Evolutionary conservation across 495 filamentous ascomycete genomes (phyloP).

Genomic region (Rostrohypoxylon terebratum): DNA sequence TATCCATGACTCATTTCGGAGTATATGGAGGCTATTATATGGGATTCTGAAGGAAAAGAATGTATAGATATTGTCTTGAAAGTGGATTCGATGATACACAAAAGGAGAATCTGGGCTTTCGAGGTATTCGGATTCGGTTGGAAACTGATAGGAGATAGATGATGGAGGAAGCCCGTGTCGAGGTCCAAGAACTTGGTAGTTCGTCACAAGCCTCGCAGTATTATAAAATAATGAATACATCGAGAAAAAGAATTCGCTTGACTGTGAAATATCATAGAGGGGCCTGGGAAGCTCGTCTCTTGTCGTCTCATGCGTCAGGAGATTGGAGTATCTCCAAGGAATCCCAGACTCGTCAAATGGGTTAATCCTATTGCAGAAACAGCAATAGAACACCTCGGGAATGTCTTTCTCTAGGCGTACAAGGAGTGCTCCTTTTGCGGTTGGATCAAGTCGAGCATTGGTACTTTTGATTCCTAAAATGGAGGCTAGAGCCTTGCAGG

Average conservation of each 20-base stretch:
- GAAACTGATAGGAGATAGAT: neutral
- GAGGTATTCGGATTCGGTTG: neutral
- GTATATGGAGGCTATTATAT: neutral
- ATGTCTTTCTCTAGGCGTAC: slow-evolving; percentile 2
- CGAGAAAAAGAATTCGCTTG: neutral
- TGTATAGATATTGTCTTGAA: neutral
- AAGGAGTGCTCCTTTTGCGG: neutral
- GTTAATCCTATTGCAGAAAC: neutral
- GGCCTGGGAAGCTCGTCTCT: neutral
- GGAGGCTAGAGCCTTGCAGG: slow-evolving; percentile 5
- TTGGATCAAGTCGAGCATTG: neutral
- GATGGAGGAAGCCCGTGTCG: neutral
- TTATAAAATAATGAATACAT: neutral
- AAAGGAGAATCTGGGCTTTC: neutral
- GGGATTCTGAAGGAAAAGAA: neutral
- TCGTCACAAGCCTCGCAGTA: neutral
- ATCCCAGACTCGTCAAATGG: neutral
- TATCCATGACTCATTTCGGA: neutral
- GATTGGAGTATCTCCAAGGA: neutral
- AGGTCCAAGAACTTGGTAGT: neutral
- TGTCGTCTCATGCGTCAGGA: neutral
- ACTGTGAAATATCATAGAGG: too few relatives aligned
- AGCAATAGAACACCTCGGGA: neutral
- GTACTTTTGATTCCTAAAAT: neutral
- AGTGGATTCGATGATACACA: neutral